phyloP scores from a whole-genome alignment of 139 green algal genomes.

The Chlorella sorokiniana region DNA sequence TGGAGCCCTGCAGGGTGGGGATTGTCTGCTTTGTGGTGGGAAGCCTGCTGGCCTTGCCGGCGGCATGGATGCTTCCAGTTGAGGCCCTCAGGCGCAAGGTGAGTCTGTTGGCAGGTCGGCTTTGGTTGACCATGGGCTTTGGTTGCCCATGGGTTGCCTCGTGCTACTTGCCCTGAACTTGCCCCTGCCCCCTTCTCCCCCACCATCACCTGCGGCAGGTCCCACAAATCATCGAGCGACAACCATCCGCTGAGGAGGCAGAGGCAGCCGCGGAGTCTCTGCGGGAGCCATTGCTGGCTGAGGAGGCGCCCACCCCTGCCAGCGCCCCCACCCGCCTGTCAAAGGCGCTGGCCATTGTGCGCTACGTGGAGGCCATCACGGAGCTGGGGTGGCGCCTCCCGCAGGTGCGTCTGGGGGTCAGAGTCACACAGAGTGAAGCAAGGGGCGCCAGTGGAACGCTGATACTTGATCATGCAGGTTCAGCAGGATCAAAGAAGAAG shows the following conservation, averaged over 20 bases:
- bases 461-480: no score
- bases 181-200: no score
- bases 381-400: conserved; percentile 10
- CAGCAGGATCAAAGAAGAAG: no score
- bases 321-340: not conserved
- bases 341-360: conserved; percentile 22
- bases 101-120: not conserved
- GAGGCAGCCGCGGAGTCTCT: not conserved
- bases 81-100: conserved; percentile 17
- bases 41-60: conserved; percentile 1
- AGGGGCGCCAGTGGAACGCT: no score
- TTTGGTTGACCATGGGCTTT: no score
- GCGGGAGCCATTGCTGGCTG: conserved; percentile 18
- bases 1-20: not conserved
- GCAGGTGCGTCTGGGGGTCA: no score
- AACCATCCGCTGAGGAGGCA: not conserved
- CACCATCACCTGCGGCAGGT: not conserved
- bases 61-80: conserved; percentile 22
- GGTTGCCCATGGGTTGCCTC: no score
- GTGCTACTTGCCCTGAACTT: not conserved
- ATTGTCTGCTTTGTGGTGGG: conserved; percentile 19
- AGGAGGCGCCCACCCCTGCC: conserved; percentile 7
- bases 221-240: not conserved
- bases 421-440: no score
- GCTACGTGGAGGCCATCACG: conserved; percentile 24